phyloP scores from a whole-genome alignment of 768 basidiomycete species.

The Rhodotorula babjevae region DNA sequence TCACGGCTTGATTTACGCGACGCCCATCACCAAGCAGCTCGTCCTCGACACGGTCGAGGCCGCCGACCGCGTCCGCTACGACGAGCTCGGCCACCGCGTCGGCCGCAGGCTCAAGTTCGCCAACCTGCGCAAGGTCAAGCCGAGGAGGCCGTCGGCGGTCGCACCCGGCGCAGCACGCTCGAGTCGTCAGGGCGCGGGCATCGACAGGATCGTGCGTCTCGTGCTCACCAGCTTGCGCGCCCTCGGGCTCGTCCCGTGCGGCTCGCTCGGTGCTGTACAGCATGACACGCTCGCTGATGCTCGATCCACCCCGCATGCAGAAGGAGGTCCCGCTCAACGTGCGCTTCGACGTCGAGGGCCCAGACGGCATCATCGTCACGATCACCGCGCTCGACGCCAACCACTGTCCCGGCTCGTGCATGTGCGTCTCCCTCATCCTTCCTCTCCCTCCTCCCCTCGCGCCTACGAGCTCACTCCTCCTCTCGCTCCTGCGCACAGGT shows the following conservation, averaged over 20 bases:
- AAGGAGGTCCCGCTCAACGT: constrained; percentile 57
- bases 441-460: background rate
- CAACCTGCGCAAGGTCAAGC: constrained; percentile 75
- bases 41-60: constrained; percentile 54
- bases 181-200: constrained; percentile 57
- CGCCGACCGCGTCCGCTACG: constrained; percentile 59
- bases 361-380: constrained; percentile 57
- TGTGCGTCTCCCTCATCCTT: too few relatives aligned
- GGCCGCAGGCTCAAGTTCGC: constrained; percentile 57
- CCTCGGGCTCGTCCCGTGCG: too few relatives aligned
- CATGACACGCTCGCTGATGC: too few relatives aligned
- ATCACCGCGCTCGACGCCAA: constrained; percentile 85
- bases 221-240: too few relatives aligned
- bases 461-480: background rate
- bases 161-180: constrained; percentile 58
- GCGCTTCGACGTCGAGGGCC: constrained; percentile 58
- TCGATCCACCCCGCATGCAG: background rate
- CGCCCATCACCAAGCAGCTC: constrained; percentile 79
- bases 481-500: constrained; percentile 16
- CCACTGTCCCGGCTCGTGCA: constrained; percentile 89
- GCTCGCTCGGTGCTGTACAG: too few relatives aligned
- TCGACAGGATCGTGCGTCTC: constrained; percentile 20
- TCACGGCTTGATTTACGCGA: constrained; percentile 67
- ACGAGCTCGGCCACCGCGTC: constrained; percentile 53
- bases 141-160: too few relatives aligned